Conservation (phyloP, 2,329 filamentous ascomycete species). For the Hortaea werneckii region DNA sequence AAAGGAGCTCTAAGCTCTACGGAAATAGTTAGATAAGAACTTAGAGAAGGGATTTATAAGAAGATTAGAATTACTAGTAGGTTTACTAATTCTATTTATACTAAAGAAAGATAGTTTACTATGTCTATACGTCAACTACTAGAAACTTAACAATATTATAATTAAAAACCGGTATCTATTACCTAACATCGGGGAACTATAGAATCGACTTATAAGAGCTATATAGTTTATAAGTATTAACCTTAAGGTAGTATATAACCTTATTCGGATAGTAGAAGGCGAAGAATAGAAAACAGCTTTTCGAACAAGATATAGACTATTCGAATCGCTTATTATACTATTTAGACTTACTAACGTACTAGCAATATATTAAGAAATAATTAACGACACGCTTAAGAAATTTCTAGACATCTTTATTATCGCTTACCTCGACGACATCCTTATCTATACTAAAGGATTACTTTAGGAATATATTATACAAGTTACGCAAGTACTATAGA, state of each 20-base stretch:
- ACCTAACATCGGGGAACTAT: constrained; percentile 14
- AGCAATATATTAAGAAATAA: constrained; percentile 16
- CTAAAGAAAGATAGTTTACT: constrained; percentile 15
- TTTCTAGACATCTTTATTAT: constrained; percentile 15
- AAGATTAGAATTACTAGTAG: constrained; percentile 2
- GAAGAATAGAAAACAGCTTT: constrained; percentile 19
- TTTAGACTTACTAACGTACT: constrained; percentile 18
- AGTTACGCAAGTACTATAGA: constrained; percentile 16
- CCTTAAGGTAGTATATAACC: constrained; percentile 16
- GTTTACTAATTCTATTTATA: constrained; percentile 14
- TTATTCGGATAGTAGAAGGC: constrained; percentile 14
- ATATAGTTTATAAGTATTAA: constrained; percentile 16
- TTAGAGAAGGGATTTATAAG: too few relatives aligned
- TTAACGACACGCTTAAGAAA: constrained; percentile 17
- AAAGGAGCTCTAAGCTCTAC: constrained; percentile 5
- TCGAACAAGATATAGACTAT: constrained; percentile 13
- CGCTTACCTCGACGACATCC: constrained; percentile 20
- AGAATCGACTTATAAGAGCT: constrained; percentile 9
- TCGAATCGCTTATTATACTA: constrained; percentile 17
- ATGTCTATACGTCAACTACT: constrained; percentile 16
- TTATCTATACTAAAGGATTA: constrained; percentile 20
- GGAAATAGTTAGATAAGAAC: constrained; percentile 6
- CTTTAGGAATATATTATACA: constrained; percentile 16
- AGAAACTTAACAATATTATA: constrained; percentile 17
- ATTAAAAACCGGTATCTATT: constrained; percentile 21